phyloP scores from a whole-genome alignment of 2,329 filamentous ascomycete species.

The Aspergillus chevalieri region DNA sequence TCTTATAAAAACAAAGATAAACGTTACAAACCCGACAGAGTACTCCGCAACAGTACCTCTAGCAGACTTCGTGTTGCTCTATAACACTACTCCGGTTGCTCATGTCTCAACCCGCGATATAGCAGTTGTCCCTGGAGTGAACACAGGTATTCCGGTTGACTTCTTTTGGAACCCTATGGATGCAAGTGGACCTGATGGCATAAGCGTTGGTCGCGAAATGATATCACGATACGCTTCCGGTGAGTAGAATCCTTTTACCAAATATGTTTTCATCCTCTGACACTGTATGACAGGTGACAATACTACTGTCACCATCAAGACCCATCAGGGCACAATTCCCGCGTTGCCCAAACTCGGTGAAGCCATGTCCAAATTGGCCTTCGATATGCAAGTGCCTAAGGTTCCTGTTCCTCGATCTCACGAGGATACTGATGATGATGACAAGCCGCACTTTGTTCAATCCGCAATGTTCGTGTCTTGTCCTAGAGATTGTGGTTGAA shows the following conservation, averaged over 20 bases:
- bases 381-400: slow-evolving; percentile 66
- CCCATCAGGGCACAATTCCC: slow-evolving; percentile 68
- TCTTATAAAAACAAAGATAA: slow-evolving; percentile 64
- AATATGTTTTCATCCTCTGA: slow-evolving; percentile 4
- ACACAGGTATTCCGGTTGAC: slow-evolving; percentile 61
- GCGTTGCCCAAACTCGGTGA: slow-evolving; percentile 64
- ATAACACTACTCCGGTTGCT: slow-evolving; percentile 68
- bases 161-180: slow-evolving; percentile 68
- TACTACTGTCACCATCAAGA: slow-evolving; percentile 67
- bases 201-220: slow-evolving; percentile 61
- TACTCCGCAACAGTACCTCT: slow-evolving; percentile 81
- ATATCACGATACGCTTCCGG: slow-evolving; percentile 82
- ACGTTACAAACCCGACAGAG: slow-evolving; percentile 82
- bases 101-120: slow-evolving; percentile 64
- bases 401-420: slow-evolving; percentile 52
- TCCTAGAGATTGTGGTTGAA: slow-evolving; percentile 14
- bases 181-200: slow-evolving; percentile 56
- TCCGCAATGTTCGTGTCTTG: slow-evolving; percentile 58
- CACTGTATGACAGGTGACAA: slow-evolving; percentile 56
- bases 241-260: slow-evolving; percentile 20
- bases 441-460: slow-evolving; percentile 65
- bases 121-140: slow-evolving; percentile 61
- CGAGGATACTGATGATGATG: slow-evolving; percentile 36
- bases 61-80: slow-evolving; percentile 67
- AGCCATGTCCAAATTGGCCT: slow-evolving; percentile 63